Evolutionary conservation across 768 basidiomycete genomes (phyloP), one percentile per base, ranked within the genome.

Genomic region (Clathrus columnatus): DNA sequence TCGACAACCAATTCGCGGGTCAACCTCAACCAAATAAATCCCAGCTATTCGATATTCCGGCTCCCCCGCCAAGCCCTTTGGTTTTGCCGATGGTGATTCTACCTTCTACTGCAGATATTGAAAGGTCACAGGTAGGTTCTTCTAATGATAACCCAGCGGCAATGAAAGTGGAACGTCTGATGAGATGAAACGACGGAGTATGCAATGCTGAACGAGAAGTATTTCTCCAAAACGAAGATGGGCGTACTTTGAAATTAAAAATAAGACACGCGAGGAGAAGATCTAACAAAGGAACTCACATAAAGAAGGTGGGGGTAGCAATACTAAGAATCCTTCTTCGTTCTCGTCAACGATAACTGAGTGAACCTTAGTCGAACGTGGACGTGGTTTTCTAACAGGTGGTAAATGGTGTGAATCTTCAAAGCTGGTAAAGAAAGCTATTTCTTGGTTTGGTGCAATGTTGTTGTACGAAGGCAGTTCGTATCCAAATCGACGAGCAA

Each of bases 171-270:
- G 85, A 82, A 5, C 87, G 81, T 36, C 88, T 84, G 47, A 89
- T 76, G 56, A 86, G 79, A 64, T 86, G 81, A 0, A 79, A 79
- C 0, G 85, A 77, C 0, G 87, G 87, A 5, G 87, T 85, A 64
- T 86, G 75, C 0, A 89, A 84, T 16, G 85, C 87, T 18, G 85
- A 86, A 14, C 82, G 79, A 27, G 70, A 76, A 1, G 84, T 87
- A 60, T 81, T 82, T 28, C 85, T 76, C 87, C 87, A 90, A 65
- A 90, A 88, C 0, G 87, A 85, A 6, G 80, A 85, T 0, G 87
- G 87, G n/a, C 87, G 84, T 30, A 87, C 87, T 89, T 58, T 14
- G 46, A 32, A 41, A 10, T 27, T 28, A 43, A 24, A 29, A 47
- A 52, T 17, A 14, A 51, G 28, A n/a, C 23, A 2, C 29, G 14